phyloP scores from a whole-genome alignment of 371 early-diverging fungal species.

The Fennellomyces sp. region DNA sequence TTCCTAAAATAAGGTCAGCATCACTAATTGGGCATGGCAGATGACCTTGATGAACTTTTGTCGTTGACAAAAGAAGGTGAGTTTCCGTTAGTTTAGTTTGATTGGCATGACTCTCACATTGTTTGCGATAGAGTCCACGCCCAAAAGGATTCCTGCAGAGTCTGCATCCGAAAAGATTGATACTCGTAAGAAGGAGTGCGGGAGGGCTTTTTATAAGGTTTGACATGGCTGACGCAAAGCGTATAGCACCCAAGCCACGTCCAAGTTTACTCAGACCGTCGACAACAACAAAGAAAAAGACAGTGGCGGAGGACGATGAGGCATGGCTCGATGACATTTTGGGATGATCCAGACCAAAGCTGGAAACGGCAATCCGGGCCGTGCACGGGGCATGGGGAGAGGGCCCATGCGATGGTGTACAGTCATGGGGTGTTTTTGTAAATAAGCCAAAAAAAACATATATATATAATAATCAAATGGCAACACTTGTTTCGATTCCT shows the following conservation, averaged over 20 bases:
- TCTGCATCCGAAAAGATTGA: too few species aligned
- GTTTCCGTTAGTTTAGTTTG: too few species aligned
- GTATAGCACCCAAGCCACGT: background rate
- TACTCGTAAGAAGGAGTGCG: too few species aligned
- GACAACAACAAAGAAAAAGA: background rate
- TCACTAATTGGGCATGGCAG: too few species aligned
- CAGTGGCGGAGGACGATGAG: conserved; percentile 31
- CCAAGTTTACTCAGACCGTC: background rate
- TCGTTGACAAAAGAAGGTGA: too few species aligned
- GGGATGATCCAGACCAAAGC: conserved; percentile 15
- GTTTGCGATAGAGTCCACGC: too few species aligned
- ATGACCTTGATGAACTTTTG: too few species aligned
- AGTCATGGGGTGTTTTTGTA: background rate
- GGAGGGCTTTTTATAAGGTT: background rate
- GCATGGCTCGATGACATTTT: conserved; percentile 51
- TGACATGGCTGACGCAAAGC: background rate
- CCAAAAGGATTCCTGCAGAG: too few species aligned
- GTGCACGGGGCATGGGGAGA: conserved; percentile 21
- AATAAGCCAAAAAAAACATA: background rate
- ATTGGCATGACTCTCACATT: too few species aligned
- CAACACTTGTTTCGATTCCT: too few species aligned
- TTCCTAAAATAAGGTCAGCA: too few species aligned
- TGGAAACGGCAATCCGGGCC: conserved; percentile 36
- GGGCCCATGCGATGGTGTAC: background rate
- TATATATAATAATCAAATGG: too few species aligned